phyloP scores from a whole-genome alignment of 495 filamentous ascomycete genomes.

The Melanomma pulvis-pyrius region DNA sequence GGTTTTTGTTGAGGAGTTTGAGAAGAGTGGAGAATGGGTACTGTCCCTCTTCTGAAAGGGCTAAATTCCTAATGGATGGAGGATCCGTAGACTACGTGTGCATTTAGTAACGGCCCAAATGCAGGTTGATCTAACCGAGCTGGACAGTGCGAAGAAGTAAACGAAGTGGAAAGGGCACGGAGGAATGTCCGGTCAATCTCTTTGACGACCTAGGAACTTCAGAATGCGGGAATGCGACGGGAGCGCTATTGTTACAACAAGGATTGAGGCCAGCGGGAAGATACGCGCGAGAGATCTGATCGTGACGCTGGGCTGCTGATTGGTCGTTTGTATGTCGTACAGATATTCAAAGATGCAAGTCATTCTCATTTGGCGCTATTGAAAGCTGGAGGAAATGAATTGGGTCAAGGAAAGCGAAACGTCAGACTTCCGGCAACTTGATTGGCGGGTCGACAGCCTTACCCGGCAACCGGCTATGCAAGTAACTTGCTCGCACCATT shows the following conservation, averaged over 20 bases:
- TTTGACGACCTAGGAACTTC: background rate
- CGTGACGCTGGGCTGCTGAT: background rate
- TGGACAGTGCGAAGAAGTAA: background rate
- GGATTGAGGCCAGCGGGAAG: background rate
- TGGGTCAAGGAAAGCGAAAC: background rate
- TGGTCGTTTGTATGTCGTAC: background rate
- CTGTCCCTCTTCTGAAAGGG: background rate
- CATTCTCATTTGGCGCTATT: background rate
- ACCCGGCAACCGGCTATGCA: background rate
- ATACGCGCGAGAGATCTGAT: background rate
- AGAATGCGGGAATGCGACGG: background rate
- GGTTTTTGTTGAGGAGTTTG: background rate
- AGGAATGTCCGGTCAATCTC: too few species aligned
- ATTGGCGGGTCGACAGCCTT: slow-evolving; percentile 7
- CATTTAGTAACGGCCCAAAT: too few species aligned
- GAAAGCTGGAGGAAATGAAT: background rate
- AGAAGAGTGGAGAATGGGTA: background rate
- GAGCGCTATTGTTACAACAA: background rate
- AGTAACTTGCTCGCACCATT: background rate
- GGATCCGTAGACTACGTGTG: too few species aligned
- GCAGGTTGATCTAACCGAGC: too few species aligned
- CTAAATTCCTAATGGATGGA: too few species aligned
- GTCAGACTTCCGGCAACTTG: background rate
- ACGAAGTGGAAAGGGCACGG: too few species aligned
- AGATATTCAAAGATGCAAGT: background rate